Conservation (phyloP, 163 green algal species). For the Chlamydomonas reinhardtii region DNA sequence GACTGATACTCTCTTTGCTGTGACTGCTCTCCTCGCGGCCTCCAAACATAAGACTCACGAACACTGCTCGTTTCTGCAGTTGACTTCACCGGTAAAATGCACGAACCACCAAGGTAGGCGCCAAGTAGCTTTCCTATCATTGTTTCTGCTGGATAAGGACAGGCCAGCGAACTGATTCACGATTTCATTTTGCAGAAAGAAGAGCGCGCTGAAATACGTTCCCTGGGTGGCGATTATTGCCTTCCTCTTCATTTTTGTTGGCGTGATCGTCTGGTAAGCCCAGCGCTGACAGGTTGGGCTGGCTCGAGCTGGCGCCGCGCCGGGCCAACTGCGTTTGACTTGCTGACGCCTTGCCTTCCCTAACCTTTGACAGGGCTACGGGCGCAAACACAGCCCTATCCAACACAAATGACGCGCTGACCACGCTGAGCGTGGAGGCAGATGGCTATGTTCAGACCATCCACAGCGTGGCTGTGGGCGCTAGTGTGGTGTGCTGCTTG, state of each 20-base stretch:
- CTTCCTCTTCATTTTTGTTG: constrained; percentile 52
- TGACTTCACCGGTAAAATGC: too few relatives aligned
- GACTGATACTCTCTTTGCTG: too few relatives aligned
- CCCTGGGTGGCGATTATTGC: constrained; percentile 46
- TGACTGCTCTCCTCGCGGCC: too few relatives aligned
- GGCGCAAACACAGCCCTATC: constrained; percentile 29
- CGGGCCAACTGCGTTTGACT: neutral
- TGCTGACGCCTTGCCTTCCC: neutral
- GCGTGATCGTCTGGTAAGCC: constrained; percentile 52
- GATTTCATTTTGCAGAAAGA: neutral
- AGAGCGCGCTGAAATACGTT: constrained; percentile 45
- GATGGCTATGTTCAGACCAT: constrained; percentile 22
- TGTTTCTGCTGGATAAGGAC: too few relatives aligned
- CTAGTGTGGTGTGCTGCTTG: constrained; percentile 35
- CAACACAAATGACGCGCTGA: constrained; percentile 34
- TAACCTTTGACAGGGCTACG: constrained; percentile 16
- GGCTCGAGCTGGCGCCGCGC: neutral
- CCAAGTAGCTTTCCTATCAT: too few relatives aligned
- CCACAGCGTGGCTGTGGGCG: constrained; percentile 25
- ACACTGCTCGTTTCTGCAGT: too few relatives aligned
- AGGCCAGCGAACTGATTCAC: too few relatives aligned
- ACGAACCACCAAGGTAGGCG: too few relatives aligned
- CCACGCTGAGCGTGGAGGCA: neutral
- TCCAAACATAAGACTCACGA: too few relatives aligned
- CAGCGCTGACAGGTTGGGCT: too few relatives aligned